These are phyloP conservation scores for Halophytophthora polymorphica DNA, from an alignment of 352 stramenopile genomes.

Conservation along the genomic window DNA sequence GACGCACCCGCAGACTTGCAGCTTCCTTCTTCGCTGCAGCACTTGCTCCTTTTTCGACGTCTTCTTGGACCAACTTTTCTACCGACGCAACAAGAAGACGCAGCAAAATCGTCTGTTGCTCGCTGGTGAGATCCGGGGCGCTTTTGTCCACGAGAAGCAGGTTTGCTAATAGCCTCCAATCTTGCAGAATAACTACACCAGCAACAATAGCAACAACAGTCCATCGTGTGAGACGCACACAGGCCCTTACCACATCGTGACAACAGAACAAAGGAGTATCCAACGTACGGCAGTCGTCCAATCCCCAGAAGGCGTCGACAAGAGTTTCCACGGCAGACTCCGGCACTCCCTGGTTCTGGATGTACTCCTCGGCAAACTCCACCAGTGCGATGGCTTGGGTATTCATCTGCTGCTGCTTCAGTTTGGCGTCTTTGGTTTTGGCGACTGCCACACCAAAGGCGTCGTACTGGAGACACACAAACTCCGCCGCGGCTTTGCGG, in stretches of 20 bases:
- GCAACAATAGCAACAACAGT: slow-evolving; percentile 7
- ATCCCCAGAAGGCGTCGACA: slow-evolving; percentile 82
- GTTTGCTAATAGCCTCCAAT: slow-evolving; percentile 76
- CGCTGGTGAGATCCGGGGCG: slow-evolving; percentile 67
- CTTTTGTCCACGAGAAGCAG: slow-evolving; percentile 80
- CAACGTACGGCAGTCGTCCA: slow-evolving; percentile 82
- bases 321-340: slow-evolving; percentile 64
- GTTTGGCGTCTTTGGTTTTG: slow-evolving; percentile 44
- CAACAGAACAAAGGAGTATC: neutral
- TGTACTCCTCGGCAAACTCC: slow-evolving; percentile 88
- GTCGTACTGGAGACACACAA: slow-evolving; percentile 87
- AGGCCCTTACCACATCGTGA: slow-evolving; percentile 2
- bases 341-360: slow-evolving; percentile 62
- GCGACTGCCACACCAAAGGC: slow-evolving; percentile 79
- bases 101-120: slow-evolving; percentile 81
- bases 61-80: slow-evolving; percentile 47
- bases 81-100: slow-evolving; percentile 65
- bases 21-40: slow-evolving; percentile 44
- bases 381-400: slow-evolving; percentile 86
- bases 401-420: slow-evolving; percentile 82
- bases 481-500: slow-evolving; percentile 77
- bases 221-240: neutral
- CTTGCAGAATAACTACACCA: slow-evolving; percentile 72
- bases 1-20: slow-evolving; percentile 47
- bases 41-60: slow-evolving; percentile 21